Evolutionary conservation across 225 moss, liverwort and hornwort species (phyloP).

Genomic region (Anthoceros angustus): DNA sequence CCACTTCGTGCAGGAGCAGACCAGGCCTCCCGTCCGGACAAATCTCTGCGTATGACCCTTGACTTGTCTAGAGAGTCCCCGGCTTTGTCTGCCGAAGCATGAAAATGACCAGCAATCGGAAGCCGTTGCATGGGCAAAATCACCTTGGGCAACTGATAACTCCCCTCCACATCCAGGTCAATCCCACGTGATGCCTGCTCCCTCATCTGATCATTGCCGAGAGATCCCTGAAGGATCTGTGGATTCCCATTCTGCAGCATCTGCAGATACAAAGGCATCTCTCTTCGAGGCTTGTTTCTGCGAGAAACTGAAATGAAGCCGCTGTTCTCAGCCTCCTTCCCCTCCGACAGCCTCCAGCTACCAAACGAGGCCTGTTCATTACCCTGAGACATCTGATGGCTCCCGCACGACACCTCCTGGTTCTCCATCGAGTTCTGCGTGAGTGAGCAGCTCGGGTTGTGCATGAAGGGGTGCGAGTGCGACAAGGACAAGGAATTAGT

Average conservation of each 20-base stretch:
- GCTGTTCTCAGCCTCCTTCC: conserved; percentile 45
- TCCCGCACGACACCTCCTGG: conserved; percentile 74
- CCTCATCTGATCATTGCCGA: conserved; percentile 52
- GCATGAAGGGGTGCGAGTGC: conserved; percentile 75
- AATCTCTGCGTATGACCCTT: conserved; percentile 17
- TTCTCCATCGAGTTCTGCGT: conserved; percentile 84
- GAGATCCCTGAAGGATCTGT: conserved; percentile 51
- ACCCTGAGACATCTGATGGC: conserved; percentile 55
- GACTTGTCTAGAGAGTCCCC: conserved; percentile 19
- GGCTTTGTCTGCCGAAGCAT: conserved; percentile 35
- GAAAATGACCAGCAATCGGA: conserved; percentile 32
- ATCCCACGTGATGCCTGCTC: conserved; percentile 28
- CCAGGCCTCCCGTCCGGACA: conserved; percentile 43
- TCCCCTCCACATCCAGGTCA: conserved; percentile 44
- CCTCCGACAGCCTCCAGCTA: conserved; percentile 49
- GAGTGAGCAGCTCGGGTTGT: conserved; percentile 82
- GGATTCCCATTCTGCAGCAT: conserved; percentile 47
- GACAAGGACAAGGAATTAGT: conserved; percentile 86
- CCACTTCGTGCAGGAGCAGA: conserved; percentile 64
- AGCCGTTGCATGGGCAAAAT: conserved; percentile 40
- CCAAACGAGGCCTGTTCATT: conserved; percentile 59
- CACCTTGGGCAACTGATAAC: conserved; percentile 37
- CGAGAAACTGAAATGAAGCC: conserved; percentile 30
- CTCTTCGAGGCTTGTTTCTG: conserved; percentile 40
- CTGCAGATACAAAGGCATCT: conserved; percentile 47